Base-by-base conservation (phyloP, 768 basidiomycete genomes). In the Lenzites betulinus region DNA sequence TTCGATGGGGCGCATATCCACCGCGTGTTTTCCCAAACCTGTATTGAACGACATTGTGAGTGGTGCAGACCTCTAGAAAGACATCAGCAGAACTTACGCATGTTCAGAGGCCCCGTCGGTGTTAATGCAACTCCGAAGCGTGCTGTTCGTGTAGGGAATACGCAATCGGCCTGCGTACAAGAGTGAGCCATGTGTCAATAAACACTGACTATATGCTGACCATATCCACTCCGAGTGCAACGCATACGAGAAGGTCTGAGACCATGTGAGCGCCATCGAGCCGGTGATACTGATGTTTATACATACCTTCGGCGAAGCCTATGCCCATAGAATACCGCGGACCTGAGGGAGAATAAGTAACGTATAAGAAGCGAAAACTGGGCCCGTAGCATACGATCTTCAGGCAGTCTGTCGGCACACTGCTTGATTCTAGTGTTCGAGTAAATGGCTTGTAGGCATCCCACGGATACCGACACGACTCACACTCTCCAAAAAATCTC, bases 311-410 rank as follows among this genome's bases (percentile, higher is more conserved):
- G 28, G 93, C 92, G 72, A 93, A 95, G 9, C 93, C 93, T 43
- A 95, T 83, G 1, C 93, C 94, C 93, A 96, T 96, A 4, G 89
- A 87, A 75, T 95, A 96, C 64, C 93, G 82, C 9, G 93, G 93
- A 46, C 91, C 92, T 93, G 60, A 13, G 41, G 51, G 70, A 30
- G 22, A 35, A 38, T 20, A 26, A 38, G 20, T 30, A 15, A 33
- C 54, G 13, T 9, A 7, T 28, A 11, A 47, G 33, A 54, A 59
- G 47, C 3, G 39, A 15, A 11, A 12, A 51, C 23, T 41, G 54
- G 49, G 35, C 26, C 5, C 15, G 41, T 9, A 11, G 77, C 89
- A 66, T 67, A 91, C 90, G 82, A 67, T 94, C 92, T 71, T 80
- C 78, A 2, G 93, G 93, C 6, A 95, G 77, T 67, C 81, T 87